phyloP scores from a whole-genome alignment of 2,329 filamentous ascomycete genomes.

The Didymella segeticola region DNA sequence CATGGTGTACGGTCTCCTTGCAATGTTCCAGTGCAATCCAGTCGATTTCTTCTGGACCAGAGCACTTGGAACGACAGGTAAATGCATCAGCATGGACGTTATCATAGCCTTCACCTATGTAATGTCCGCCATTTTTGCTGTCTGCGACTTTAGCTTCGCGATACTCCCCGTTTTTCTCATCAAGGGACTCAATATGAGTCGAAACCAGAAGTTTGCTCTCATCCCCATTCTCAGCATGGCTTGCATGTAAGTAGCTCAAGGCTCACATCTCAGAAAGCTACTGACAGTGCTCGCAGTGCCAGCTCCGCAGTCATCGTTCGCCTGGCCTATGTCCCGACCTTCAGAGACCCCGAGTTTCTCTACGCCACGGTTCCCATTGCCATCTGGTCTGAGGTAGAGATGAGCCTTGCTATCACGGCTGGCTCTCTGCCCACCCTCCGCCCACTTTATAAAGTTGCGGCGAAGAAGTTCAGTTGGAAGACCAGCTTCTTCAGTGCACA shows the following conservation, averaged over 20 bases:
- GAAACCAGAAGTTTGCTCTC: conserved; percentile 17
- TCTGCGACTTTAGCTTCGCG: conserved; percentile 23
- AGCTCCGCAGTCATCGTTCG: conserved; percentile 22
- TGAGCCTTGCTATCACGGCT: conserved; percentile 17
- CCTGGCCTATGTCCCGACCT: conserved; percentile 21
- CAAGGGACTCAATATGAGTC: conserved; percentile 60
- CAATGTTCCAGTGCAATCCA: conserved; percentile 59
- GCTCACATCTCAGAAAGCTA: background rate
- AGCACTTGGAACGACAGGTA: conserved; percentile 32
- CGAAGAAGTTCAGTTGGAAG: conserved; percentile 7
- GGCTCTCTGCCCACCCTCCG: conserved; percentile 22
- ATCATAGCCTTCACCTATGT: conserved; percentile 58
- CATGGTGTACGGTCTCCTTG: conserved; percentile 55
- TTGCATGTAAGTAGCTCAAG: conserved; percentile 7
- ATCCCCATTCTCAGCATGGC: conserved; percentile 16
- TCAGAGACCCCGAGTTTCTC: conserved; percentile 22
- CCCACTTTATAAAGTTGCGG: conserved; percentile 5
- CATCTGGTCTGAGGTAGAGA: conserved; percentile 23
- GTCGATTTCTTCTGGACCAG: conserved; percentile 56
- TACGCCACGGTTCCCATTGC: conserved; percentile 23
- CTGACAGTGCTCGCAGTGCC: conserved; percentile 2
- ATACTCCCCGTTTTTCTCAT: conserved; percentile 54
- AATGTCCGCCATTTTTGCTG: conserved; percentile 18
- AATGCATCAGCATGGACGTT: conserved; percentile 52
- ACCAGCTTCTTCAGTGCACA: background rate